These are phyloP conservation scores for Heliamphora exappendiculata DNA, from an alignment of 148 eudicot genomes.

Conservation along the genomic window DNA sequence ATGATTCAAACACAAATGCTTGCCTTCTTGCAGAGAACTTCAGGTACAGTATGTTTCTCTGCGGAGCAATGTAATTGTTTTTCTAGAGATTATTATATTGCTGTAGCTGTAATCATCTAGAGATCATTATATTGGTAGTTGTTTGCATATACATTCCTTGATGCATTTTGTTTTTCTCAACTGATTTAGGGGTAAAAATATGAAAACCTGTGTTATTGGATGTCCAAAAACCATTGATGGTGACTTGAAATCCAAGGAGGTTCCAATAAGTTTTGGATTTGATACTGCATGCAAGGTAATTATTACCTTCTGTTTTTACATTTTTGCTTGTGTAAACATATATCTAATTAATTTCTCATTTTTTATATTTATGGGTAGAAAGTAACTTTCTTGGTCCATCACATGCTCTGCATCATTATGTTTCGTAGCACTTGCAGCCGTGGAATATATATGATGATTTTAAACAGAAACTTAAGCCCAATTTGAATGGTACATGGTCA, in stretches of 20 bases:
- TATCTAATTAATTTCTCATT: no score
- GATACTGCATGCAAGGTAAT: constrained; percentile 99
- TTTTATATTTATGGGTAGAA: no score
- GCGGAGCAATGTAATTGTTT: background rate
- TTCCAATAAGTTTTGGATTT: constrained; percentile 94
- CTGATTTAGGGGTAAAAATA: constrained; percentile 60
- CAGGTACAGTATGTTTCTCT: constrained; percentile 35
- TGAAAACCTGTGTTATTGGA: constrained; percentile 87
- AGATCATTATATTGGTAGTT: background rate
- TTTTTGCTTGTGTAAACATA: background rate
- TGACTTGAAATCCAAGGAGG: constrained; percentile 93
- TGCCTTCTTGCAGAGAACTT: constrained; percentile 97
- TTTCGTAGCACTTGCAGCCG: no score
- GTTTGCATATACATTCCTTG: background rate
- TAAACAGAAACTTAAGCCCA: no score
- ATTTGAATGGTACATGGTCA: no score
- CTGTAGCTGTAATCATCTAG: background rate
- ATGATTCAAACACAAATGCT: constrained; percentile 97
- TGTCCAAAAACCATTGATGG: constrained; percentile 99
- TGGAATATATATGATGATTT: no score
- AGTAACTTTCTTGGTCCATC: no score
- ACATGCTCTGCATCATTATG: no score
- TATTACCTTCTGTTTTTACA: background rate
- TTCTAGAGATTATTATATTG: background rate
- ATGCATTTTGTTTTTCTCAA: background rate